Evolutionary conservation across 2,329 filamentous ascomycete species (phyloP), one percentile per base, ranked within the genome.

Genomic region (Penicillium sp.): DNA sequence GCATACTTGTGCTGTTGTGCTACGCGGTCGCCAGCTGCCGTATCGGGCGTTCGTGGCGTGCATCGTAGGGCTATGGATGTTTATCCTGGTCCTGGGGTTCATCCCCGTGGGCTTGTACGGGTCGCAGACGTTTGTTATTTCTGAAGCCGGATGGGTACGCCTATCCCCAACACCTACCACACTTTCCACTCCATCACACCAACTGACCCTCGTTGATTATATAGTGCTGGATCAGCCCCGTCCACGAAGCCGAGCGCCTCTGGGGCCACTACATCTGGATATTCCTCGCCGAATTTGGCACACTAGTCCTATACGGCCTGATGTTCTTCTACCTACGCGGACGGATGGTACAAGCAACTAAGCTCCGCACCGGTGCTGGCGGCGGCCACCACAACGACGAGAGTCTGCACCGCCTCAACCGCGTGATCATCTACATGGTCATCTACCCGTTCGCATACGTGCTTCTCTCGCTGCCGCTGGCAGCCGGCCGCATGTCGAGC

Each of bases 391-490:
- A 73, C 59, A 70, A 70, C 56, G 15, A 11, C 35, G 75, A 77
- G 31, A 74, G 71, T 50, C 61, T 79, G 8, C 67, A 71, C 19
- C 73, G 73, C 19, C 65, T 79, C 21, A 76, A 75, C 52, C 76
- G 78, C 26, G 78, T 80, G 26, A 76, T 79, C 50, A 66, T 78
- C 5, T 80, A 79, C 71, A 81, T 81, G 78, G 76, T 81, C 61
- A 75, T 81, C 46, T 81, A 80, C 60, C 78, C 78, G 2, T 58
- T 83, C 11, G 78, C 76, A 8, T 91, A 91, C 71, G 82, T 85
- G 2, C 73, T 88, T 11, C 64, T 86, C 54, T 90, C 89, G 62
- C 81, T 92, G 38, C 89, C 89, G 0, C 80, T 86, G 11, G 87
- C 86, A 1, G 77, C 76, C 5, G 78, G 76, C 9, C 76, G 78